Percentiles rank a stretch among this genome's conserved stretches.
These are phyloP conservation scores for Jatropha podagrica DNA, from an alignment of 441 rosid genomes.

Conservation along the genomic window DNA sequence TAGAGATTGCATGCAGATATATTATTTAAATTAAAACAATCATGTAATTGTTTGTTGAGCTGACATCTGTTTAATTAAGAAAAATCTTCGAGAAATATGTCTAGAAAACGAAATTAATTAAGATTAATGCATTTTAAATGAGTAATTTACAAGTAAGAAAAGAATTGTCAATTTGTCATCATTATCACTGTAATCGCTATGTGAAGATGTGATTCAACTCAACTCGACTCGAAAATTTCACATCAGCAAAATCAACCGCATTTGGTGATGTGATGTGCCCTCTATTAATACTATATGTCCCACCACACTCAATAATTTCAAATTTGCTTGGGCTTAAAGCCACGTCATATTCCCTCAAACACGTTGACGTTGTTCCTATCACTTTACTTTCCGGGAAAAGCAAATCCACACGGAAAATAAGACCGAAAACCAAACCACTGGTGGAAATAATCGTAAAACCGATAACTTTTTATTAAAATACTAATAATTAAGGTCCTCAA, in stretches of 20 bases:
- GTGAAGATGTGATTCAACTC: conserved; percentile 7
- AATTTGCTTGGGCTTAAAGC: conserved; percentile 39
- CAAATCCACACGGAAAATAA: conserved; percentile 21
- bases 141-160: not conserved
- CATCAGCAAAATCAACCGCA: not conserved
- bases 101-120: not conserved
- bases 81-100: not conserved
- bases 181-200: not conserved
- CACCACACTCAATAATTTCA: conserved; percentile 20
- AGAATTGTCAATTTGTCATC: not conserved
- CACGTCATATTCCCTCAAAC: conserved; percentile 26
- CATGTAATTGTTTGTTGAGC: too few relatives aligned
- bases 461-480: not conserved
- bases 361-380: conserved; percentile 13
- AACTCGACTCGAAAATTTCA: not conserved
- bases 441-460: conserved; percentile 1
- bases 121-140: too few relatives aligned
- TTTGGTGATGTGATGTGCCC: conserved; percentile 10
- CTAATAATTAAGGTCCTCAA: not conserved
- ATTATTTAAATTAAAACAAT: too few relatives aligned
- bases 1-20: too few relatives aligned
- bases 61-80: too few relatives aligned
- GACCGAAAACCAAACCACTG: conserved; percentile 15
- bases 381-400: conserved; percentile 31
- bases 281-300: not conserved